Conservation (phyloP, 2,329 filamentous ascomycete species). For the Chrysosporium keratinophilum region DNA sequence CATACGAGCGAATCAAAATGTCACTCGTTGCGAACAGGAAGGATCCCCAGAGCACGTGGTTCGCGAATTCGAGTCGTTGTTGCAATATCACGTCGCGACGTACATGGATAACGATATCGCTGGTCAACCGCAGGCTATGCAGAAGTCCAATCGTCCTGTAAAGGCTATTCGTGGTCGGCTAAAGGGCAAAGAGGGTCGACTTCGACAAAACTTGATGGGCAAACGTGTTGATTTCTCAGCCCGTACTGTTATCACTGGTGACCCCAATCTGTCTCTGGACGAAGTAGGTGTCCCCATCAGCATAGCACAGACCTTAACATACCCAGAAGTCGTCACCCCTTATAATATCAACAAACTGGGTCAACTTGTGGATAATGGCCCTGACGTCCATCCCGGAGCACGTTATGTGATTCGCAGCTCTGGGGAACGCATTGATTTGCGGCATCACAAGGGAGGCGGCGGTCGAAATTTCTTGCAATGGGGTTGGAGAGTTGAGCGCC, state of each 20-base stretch:
- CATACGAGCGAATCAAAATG: slow-evolving; percentile 91
- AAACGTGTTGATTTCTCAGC: slow-evolving; percentile 99
- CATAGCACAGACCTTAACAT: slow-evolving; percentile 86
- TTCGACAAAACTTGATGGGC: slow-evolving; percentile 97
- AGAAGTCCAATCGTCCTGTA: slow-evolving; percentile 92
- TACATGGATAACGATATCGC: slow-evolving; percentile 99
- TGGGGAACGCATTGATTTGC: slow-evolving; percentile 86
- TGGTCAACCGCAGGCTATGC: slow-evolving; percentile 82
- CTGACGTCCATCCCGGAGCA: slow-evolving; percentile 88
- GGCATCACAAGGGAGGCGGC: slow-evolving; percentile 79
- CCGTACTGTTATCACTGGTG: slow-evolving; percentile 98
- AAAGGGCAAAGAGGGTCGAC: slow-evolving; percentile 97
- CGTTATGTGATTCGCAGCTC: slow-evolving; percentile 93
- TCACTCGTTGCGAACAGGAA: slow-evolving; percentile 80
- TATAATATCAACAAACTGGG: slow-evolving; percentile 96
- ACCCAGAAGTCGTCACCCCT: slow-evolving; percentile 91
- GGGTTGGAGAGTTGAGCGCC: slow-evolving; percentile 97
- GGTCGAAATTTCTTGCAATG: slow-evolving; percentile 74
- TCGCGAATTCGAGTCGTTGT: slow-evolving; percentile 76
- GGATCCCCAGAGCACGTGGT: slow-evolving; percentile 86
- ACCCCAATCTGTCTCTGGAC: slow-evolving; percentile 90
- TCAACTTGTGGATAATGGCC: slow-evolving; percentile 80
- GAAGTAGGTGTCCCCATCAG: slow-evolving; percentile 94
- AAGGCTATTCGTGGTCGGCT: slow-evolving; percentile 94
- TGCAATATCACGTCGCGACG: slow-evolving; percentile 97